A percentile compares a stretch with the other conserved stretches of the same genome.
Evolutionary conservation across 2,329 filamentous ascomycete species (phyloP).

Genomic region (Fusarium veterinarium): DNA sequence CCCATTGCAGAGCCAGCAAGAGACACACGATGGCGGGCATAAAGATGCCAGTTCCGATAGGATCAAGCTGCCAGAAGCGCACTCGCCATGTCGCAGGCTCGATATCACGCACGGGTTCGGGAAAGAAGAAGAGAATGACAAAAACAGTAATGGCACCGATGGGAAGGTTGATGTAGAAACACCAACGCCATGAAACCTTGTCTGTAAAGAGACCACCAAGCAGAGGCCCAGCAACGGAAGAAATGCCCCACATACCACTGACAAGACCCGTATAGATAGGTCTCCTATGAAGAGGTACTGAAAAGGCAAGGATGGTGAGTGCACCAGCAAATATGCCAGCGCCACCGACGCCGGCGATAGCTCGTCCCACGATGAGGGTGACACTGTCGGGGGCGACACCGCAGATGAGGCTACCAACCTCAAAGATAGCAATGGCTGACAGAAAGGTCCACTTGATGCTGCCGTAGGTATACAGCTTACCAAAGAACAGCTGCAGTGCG

Average conservation of each 20-base stretch:
- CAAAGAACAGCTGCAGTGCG: conserved; percentile 54
- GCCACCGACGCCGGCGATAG: conserved; percentile 54
- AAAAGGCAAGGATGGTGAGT: conserved; percentile 55
- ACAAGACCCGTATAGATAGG: conserved; percentile 53
- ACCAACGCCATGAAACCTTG: conserved; percentile 54
- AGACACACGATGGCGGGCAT: conserved; percentile 57
- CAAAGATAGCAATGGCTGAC: conserved; percentile 54
- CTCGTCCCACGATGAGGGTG: conserved; percentile 51
- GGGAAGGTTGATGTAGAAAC: conserved; percentile 56
- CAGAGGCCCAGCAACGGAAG: conserved; percentile 51
- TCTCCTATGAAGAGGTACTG: conserved; percentile 49
- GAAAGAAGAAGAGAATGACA: conserved; percentile 48
- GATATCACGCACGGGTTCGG: conserved; percentile 41
- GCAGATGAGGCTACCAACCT: conserved; percentile 57
- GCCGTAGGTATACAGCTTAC: conserved; percentile 59
- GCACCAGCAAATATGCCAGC: conserved; percentile 60
- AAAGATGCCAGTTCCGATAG: conserved; percentile 48
- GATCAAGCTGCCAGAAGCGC: conserved; percentile 45
- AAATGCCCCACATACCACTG: conserved; percentile 59
- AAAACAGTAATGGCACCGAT: conserved; percentile 50
- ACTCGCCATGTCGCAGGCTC: conserved; percentile 42
- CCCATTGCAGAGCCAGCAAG: conserved; percentile 64
- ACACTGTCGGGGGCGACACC: conserved; percentile 48
- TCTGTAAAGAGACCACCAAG: conserved; percentile 53
- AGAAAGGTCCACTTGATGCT: conserved; percentile 57